Base-by-base conservation (phyloP, 2,329 filamentous ascomycete species). In the Aspergillus pseudotamarii region DNA sequence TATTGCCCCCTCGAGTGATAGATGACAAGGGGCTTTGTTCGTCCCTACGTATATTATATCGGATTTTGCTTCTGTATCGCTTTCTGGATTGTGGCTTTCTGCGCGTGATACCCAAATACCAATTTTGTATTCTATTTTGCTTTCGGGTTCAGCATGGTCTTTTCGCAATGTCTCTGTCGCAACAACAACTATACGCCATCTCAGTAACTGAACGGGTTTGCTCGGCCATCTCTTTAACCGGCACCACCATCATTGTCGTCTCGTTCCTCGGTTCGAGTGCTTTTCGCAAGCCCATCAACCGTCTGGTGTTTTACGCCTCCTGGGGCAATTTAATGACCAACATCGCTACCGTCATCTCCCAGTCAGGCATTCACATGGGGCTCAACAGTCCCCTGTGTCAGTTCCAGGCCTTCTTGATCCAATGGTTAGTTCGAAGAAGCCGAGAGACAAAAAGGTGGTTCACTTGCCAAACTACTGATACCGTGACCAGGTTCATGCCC, bases 201-300 rank as follows among this genome's bases (percentile, higher is more conserved):
- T 86, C 81, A 65, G 76, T 85, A 61, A 85, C 91, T 55, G 91
- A 93, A 76, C 85, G 92, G 56, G 80, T 85, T 19, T 88, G 88
- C 72, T 94, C 91, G 0, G 83, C 88, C 9, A 77, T 94, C 50
- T 94, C 92, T 1, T 76, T 95, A 0, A 58, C 90, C 1, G 91
- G 91, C 61, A 91, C 89, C 50, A 69, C 89, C 36, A 87, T 94
- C 74, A 90, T 93, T 71, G 87, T 94, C 59, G 69, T 82, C 60
- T 93, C 91, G 3, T 95, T 94, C 72, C 78, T 86, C 34, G 76
- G 78, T n/a, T 91, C 89, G 36, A 84, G 83, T 19, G 84, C 84
- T 6, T 95, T 95, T 74, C 90, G 91, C 71, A 94, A 93, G 73
- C 91, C 92, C n/a, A 93, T 95, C 79, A 95, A 95, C 73, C 85